A percentile compares a stretch with the other conserved stretches of the same genome.
Conservation (phyloP, 1,139 yeast species). For the Saccharomyces pastorianus region DNA sequence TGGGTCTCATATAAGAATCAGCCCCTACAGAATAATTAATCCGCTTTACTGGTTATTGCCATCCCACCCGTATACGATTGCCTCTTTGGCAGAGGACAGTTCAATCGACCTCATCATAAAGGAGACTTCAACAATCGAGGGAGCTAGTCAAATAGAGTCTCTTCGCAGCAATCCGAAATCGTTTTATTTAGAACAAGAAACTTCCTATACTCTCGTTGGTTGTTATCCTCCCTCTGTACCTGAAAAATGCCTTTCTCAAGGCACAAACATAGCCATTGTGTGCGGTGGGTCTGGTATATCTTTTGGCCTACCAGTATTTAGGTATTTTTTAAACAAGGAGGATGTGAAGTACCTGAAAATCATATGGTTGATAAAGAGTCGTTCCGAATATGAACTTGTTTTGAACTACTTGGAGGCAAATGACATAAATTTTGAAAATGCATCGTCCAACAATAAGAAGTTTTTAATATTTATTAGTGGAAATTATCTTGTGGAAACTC, state of each 20-base stretch:
- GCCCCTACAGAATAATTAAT: slow-evolving; percentile 29
- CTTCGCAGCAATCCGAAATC: slow-evolving; percentile 6
- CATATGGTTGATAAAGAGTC: slow-evolving; percentile 25
- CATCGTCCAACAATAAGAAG: background rate
- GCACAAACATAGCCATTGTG: slow-evolving; percentile 48
- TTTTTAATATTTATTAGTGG: background rate
- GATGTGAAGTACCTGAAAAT: slow-evolving; percentile 17
- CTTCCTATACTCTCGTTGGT: slow-evolving; percentile 19
- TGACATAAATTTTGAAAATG: background rate
- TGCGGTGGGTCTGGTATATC: slow-evolving; percentile 92
- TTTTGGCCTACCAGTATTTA: slow-evolving; percentile 56
- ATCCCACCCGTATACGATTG: slow-evolving; percentile 81
- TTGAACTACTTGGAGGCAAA: slow-evolving; percentile 4
- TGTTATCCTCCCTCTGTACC: slow-evolving; percentile 19
- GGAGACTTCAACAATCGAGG: slow-evolving; percentile 29
- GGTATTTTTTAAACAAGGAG: slow-evolving; percentile 31
- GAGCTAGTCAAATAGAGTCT: background rate
- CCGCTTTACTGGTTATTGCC: slow-evolving; percentile 34
- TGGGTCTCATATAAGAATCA: slow-evolving; percentile 49
- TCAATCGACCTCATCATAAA: slow-evolving; percentile 45
- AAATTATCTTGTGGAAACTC: background rate
- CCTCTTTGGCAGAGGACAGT: slow-evolving; percentile 50
- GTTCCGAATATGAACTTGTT: slow-evolving; percentile 14
- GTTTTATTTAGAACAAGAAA: slow-evolving; percentile 20
- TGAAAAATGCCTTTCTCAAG: slow-evolving; percentile 32